Evolutionary conservation across 1,139 yeast genomes (phyloP), one percentile per base, ranked within the genome.

Genomic region (Williopsis jadinii): DNA sequence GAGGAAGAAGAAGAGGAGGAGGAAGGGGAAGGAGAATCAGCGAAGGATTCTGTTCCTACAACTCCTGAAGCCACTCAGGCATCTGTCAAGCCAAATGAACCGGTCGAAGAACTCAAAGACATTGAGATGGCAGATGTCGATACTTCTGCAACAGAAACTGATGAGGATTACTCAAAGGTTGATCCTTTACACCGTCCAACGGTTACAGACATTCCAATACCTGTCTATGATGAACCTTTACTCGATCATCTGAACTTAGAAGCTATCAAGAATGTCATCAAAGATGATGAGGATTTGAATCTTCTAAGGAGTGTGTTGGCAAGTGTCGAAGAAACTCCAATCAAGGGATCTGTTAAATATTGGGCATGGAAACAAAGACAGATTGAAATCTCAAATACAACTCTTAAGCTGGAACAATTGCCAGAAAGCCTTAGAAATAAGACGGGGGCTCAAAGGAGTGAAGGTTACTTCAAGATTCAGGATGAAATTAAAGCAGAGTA

Each of bases 401-500:
- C 29, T 30, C 34, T 42, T 24, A 35, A 27, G n/a, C 28, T 34
- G 8, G 38, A 39, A 12, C 31, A 29, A n/a, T 35, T 51, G 28
- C 49, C 49, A 27, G 6, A 30, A 14, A 15, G 38, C 28, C 65
- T 77, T 37, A 72, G 68, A 40, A 76, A 75, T 36, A 39, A 50
- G 0, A 66, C 81, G 0, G 88, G 88, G 1, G 70, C 87, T 1
- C 84, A 85, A 56, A 75, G 78, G 54, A 79, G 90, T 36, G 78
- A 81, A 44, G 95, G 95, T 0, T 86, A 81, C 58, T 65, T 66
- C 40, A 84, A 84, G 59, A 80, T 87, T 33, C 75, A 83, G 0
- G 95, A 87, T 51, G 70, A 76, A 0, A 74, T 80, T 40, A 90
- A 90, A 58, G 67, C 76, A 10, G 84, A 77, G 44, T 90, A 87